Percentiles rank a stretch among this genome's conserved stretches.
Conservation (phyloP, 2,329 filamentous ascomycete species). For the Pseudogymnoascus sp. region DNA sequence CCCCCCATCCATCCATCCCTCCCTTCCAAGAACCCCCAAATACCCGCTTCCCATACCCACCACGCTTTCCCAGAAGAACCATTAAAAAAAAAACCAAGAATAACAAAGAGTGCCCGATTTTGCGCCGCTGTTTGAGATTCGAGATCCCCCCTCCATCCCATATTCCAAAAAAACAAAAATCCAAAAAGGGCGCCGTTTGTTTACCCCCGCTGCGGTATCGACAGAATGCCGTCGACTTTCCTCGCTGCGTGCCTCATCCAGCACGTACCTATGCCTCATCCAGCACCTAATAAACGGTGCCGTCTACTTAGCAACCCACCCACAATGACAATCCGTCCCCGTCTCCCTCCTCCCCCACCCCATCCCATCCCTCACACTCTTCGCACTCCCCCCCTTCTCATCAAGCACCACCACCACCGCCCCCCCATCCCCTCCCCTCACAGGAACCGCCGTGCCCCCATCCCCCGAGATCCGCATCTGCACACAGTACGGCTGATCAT, state of each 20-base stretch:
- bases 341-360: background rate
- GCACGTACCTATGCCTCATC: too few relatives aligned
- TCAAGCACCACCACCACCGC: background rate
- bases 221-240: too few relatives aligned
- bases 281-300: too few relatives aligned
- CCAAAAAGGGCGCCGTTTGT: too few relatives aligned
- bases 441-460: constrained; percentile 27
- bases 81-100: background rate
- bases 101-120: background rate
- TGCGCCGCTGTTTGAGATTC: background rate
- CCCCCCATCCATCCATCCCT: too few relatives aligned
- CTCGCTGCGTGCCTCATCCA: background rate
- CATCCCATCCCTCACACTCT: background rate
- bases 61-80: too few relatives aligned
- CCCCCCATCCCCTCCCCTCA: constrained; percentile 12
- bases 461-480: constrained; percentile 54
- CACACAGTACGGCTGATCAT: constrained; percentile 52
- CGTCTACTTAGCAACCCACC: background rate
- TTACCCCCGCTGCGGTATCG: too few relatives aligned
- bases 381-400: background rate
- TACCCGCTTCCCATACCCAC: background rate
- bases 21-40: background rate
- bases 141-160: too few relatives aligned
- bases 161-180: too few relatives aligned
- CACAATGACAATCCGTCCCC: background rate